Conservation (phyloP, 305 asterid genomes). For the Petunia hybrid region DNA sequence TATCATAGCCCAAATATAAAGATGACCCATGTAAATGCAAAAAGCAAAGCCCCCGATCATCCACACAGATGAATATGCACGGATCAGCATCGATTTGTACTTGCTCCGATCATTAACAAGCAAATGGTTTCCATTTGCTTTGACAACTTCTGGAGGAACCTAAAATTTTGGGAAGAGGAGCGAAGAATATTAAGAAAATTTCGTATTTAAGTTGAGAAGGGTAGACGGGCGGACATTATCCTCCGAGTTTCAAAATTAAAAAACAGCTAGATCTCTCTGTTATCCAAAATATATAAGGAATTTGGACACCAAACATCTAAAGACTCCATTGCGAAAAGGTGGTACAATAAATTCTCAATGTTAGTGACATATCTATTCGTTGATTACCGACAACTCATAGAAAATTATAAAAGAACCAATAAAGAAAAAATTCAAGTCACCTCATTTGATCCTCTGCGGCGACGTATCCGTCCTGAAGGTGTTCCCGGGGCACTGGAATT, state of each 20-base stretch:
- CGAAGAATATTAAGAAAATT: not conserved
- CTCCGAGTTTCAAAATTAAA: not conserved
- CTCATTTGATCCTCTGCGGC: constrained; percentile 44
- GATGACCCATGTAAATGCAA: constrained; percentile 91
- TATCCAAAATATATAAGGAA: not conserved
- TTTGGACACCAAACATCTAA: constrained; percentile 16
- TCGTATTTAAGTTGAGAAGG: not conserved
- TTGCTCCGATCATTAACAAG: constrained; percentile 82
- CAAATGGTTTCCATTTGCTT: constrained; percentile 61
- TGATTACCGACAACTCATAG: constrained; percentile 2
- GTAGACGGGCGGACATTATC: not conserved
- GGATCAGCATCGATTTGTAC: constrained; percentile 94
- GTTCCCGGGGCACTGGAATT: constrained; percentile 32
- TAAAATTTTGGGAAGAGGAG: constrained; percentile 40
- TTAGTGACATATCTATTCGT: not conserved
- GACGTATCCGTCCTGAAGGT: constrained; percentile 38
- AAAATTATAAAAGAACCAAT: constrained; percentile 1
- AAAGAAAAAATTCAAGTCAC: constrained; percentile 25
- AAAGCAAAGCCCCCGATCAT: constrained; percentile 91
- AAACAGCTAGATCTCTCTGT: not conserved
- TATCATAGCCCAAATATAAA: constrained; percentile 90
- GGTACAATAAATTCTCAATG: not conserved
- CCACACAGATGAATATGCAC: constrained; percentile 89
- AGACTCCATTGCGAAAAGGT: not conserved
- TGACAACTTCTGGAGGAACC: constrained; percentile 71